Base-by-base conservation (phyloP, 2,329 filamentous ascomycete genomes). In the Aspergillus cejpii region DNA sequence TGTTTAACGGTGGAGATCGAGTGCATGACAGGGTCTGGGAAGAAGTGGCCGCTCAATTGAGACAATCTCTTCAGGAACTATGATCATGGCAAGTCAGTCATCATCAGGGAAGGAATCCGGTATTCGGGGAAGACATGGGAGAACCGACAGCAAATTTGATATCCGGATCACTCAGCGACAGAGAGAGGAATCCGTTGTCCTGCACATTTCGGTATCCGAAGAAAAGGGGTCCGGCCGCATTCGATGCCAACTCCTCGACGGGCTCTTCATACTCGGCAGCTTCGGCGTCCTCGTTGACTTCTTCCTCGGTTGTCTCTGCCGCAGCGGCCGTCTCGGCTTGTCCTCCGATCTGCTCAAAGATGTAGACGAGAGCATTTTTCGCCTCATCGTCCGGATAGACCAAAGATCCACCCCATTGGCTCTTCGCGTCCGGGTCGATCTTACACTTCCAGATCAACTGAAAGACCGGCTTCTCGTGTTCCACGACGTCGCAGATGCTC, bases 51-150 rank as follows among this genome's bases (percentile, higher is more conserved):
- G n/a, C 84, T 90, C 48, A 94, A 74, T 64, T 92, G 85, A 64
- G 84, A 80, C 49, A 89, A 72, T 47, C 87, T 83, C 70, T 95
- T 94, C 58, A 83, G 72, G 53, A 92, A 76, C 90, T 96, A 54
- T 20, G 43, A 3, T 24, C 17, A 24, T 12, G n/a, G 5, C 27
- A 19, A 23, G 37, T 53, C 52, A 51, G 50, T 7, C 39, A 26
- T 20, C 2, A 19, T 45, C 87, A 84, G 69, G 92, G 92, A 57
- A 81, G 71, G 50, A 91, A 74, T 88, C 94, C 53, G 19, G 27
- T 23, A 28, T 29, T 31, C n/a, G n/a, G 12, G 21, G 23, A 36
- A 36, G 44, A 38, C 14, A 2, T 7, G 26, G 34, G 6, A 38
- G 7, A 48, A 75, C 83, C 52, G 77, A 92, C 87, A 45, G 81